Evolutionary conservation across 1,284 basidiomycete genomes (phyloP).

Genomic region (Sanghuangporus sanghuang): DNA sequence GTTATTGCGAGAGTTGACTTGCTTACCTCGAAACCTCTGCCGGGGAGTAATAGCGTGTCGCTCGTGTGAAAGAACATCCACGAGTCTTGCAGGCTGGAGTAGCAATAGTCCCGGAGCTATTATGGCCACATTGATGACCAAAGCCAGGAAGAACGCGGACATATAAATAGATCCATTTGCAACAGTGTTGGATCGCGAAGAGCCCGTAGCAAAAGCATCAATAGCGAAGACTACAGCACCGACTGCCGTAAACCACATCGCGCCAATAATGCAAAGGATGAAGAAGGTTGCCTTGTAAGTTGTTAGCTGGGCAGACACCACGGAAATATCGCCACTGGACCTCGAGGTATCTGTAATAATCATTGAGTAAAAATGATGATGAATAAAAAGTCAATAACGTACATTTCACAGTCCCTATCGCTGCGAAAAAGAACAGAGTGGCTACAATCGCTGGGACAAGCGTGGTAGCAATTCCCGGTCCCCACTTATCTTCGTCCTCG

Average conservation of each 20-base stretch:
- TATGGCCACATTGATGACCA: slow-evolving; percentile 65
- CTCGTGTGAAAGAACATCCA: slow-evolving; percentile 48
- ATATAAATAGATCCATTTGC: slow-evolving; percentile 71
- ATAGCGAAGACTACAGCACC: slow-evolving; percentile 65
- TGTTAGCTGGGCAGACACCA: slow-evolving; percentile 53
- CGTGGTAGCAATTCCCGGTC: slow-evolving; percentile 58
- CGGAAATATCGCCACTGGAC: slow-evolving; percentile 53
- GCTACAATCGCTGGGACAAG: slow-evolving; percentile 62
- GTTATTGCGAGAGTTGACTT: not conserved
- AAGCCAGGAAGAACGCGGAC: slow-evolving; percentile 53
- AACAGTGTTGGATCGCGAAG: slow-evolving; percentile 40
- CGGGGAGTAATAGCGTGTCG: slow-evolving; percentile 64
- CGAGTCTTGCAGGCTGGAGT: slow-evolving; percentile 61
- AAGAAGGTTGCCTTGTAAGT: slow-evolving; percentile 67
- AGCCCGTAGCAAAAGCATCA: slow-evolving; percentile 44
- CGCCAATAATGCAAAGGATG: slow-evolving; percentile 48
- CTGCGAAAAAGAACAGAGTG: slow-evolving; percentile 50
- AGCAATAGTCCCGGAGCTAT: slow-evolving; percentile 66
- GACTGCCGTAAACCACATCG: slow-evolving; percentile 59
- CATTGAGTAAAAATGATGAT: not conserved
- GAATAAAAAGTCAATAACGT: slow-evolving; percentile 26
- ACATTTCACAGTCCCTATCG: slow-evolving; percentile 54
- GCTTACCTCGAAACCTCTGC: slow-evolving; percentile 70
- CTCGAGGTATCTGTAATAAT: slow-evolving; percentile 39
- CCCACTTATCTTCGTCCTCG: slow-evolving; percentile 41